These are phyloP conservation scores for Spizellomyces punctatus DNA, from an alignment of 192 early-diverging fungal genomes.

Conservation along the genomic window DNA sequence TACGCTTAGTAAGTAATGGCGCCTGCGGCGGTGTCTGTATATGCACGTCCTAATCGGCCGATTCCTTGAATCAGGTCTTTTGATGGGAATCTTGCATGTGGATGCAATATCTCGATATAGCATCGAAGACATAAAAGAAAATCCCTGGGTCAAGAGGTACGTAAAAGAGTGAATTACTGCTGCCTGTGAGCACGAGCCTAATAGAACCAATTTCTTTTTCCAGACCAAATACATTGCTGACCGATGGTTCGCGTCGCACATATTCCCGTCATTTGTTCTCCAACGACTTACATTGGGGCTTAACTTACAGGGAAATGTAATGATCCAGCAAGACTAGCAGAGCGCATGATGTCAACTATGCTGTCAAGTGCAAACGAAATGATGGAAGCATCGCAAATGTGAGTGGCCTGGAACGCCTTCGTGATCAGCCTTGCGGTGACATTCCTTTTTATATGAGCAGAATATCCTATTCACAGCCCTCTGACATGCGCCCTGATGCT, in stretches of 20 bases:
- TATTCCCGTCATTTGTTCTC: too few relatives aligned
- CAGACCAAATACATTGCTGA: constrained; percentile 57
- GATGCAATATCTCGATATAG: constrained; percentile 46
- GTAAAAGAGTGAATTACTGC: constrained; percentile 1
- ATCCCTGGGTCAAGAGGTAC: constrained; percentile 59
- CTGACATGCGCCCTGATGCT: constrained; percentile 42
- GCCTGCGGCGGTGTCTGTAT: neutral
- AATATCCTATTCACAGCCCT: constrained; percentile 53
- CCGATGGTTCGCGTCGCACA: constrained; percentile 37
- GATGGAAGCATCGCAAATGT: constrained; percentile 10
- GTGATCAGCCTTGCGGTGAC: too few relatives aligned
- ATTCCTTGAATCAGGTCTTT: constrained; percentile 23
- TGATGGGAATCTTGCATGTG: constrained; percentile 52
- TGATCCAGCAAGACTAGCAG: constrained; percentile 58
- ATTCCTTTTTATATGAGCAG: too few relatives aligned
- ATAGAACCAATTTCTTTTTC: neutral
- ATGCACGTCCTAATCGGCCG: neutral
- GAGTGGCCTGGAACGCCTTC: neutral
- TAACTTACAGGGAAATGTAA: constrained; percentile 40
- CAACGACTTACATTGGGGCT: too few relatives aligned
- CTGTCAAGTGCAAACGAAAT: constrained; percentile 32
- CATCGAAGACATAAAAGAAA: constrained; percentile 45
- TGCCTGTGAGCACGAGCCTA: too few relatives aligned
- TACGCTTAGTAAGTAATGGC: constrained; percentile 45
- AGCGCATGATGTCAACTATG: constrained; percentile 48